These are phyloP conservation scores for Botryotinia calthae DNA, from an alignment of 2,329 filamentous ascomycete species.

Conservation along the genomic window DNA sequence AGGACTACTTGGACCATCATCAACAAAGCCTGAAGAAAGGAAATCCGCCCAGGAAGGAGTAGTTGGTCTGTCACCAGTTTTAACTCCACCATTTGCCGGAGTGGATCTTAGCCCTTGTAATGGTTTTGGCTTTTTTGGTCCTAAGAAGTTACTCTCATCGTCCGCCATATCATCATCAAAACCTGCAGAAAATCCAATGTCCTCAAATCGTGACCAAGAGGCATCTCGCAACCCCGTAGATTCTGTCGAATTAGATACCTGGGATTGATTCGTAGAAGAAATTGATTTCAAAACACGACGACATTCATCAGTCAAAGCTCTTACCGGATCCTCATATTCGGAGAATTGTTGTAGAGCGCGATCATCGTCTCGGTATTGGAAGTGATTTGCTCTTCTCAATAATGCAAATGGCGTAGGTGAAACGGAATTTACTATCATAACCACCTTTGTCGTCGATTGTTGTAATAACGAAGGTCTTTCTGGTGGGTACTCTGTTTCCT, in stretches of 20 bases:
- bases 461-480: conserved; percentile 73
- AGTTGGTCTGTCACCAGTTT: conserved; percentile 71
- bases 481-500: conserved; percentile 93
- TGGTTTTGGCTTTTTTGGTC: conserved; percentile 36
- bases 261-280: conserved; percentile 82
- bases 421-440: conserved; percentile 95
- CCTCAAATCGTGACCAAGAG: conserved; percentile 95
- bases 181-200: conserved; percentile 81
- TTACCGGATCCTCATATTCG: conserved; percentile 83
- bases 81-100: conserved; percentile 64
- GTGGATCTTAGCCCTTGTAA: conserved; percentile 59
- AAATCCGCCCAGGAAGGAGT: conserved; percentile 99
- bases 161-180: conserved; percentile 70
- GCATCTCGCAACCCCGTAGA: conserved; percentile 76
- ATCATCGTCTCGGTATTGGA: conserved; percentile 91
- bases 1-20: conserved; percentile 63
- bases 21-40: conserved; percentile 85
- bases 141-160: conserved; percentile 36
- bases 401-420: conserved; percentile 93
- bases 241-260: conserved; percentile 66
- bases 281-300: conserved; percentile 85
- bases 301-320: conserved; percentile 90
- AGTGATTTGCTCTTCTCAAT: conserved; percentile 85
- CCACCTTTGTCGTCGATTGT: conserved; percentile 78
- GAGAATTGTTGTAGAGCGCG: conserved; percentile 80